Evolutionary conservation across 352 stramenopile genomes (phyloP).

Genomic region (Phytophthora boehmeriae): DNA sequence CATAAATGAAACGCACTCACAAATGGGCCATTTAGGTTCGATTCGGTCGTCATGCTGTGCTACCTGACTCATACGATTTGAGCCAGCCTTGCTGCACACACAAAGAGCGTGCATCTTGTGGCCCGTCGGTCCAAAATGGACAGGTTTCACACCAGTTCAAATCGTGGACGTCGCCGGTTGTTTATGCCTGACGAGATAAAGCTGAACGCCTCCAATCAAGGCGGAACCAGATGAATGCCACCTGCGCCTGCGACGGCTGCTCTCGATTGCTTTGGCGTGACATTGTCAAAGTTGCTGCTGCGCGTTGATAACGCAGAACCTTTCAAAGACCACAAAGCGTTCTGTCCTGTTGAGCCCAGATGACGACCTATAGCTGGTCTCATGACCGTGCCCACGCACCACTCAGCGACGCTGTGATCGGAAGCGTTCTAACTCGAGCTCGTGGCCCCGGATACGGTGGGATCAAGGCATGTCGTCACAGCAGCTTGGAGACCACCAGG

Average conservation of each 20-base stretch:
- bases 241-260: conserved; percentile 31
- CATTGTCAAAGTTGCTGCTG: conserved; percentile 20
- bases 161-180: conserved; percentile 27
- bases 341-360: conserved; percentile 18
- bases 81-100: background rate
- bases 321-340: background rate
- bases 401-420: conserved; percentile 40
- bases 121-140: conserved; percentile 3
- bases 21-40: conserved; percentile 22
- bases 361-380: conserved; percentile 23
- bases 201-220: conserved; percentile 14
- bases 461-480: conserved; percentile 5
- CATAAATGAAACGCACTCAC: background rate
- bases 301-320: conserved; percentile 30
- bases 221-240: conserved; percentile 13
- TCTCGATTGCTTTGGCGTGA: conserved; percentile 18
- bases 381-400: conserved; percentile 20
- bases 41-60: conserved; percentile 18
- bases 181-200: conserved; percentile 43
- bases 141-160: conserved; percentile 25
- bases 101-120: conserved; percentile 1
- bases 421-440: conserved; percentile 27
- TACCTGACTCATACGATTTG: conserved; percentile 34
- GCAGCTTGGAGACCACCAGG: background rate
- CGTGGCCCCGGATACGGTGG: conserved; percentile 3